Percentiles rank a stretch among this genome's conserved stretches.
These are phyloP conservation scores for Phytophthora pluvialis DNA, from an alignment of 352 stramenopile genomes.

Conservation along the genomic window DNA sequence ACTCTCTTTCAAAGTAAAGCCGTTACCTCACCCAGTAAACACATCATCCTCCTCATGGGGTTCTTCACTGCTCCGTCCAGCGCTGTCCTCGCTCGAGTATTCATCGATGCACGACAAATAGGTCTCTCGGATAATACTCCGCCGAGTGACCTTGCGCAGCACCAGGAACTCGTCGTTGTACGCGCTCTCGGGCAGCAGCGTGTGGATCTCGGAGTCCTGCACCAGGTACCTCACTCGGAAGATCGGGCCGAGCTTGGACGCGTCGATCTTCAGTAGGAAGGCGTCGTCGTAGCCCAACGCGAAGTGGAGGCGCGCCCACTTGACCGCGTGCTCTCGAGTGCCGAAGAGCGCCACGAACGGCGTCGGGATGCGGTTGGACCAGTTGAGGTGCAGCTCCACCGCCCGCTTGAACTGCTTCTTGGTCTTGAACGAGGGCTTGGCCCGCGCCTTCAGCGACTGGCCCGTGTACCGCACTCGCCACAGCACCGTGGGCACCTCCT, in stretches of 20 bases:
- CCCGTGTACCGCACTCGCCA: conserved; percentile 30
- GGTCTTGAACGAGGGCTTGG: conserved; percentile 27
- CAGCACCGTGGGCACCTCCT: conserved; percentile 17
- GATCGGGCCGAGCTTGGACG: conserved; percentile 16
- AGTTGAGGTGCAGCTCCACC: conserved; percentile 25
- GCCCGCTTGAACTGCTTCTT: conserved; percentile 25
- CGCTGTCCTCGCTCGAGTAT: conserved; percentile 11
- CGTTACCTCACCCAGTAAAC: conserved; percentile 4
- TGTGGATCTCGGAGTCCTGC: conserved; percentile 14
- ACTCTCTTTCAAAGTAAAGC: not conserved
- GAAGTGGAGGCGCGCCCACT: conserved; percentile 21
- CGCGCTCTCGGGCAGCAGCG: conserved; percentile 2
- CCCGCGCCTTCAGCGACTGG: conserved; percentile 22
- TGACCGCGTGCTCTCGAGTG: conserved; percentile 8
- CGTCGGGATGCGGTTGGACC: conserved; percentile 20
- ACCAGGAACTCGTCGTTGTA: conserved; percentile 30
- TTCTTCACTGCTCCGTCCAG: conserved; percentile 9
- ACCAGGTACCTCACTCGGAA: conserved; percentile 22
- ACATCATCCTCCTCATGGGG: conserved; percentile 10
- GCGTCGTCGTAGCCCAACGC: conserved; percentile 30
- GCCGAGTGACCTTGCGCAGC: conserved; percentile 13
- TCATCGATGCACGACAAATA: conserved; percentile 22
- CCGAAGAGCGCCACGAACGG: conserved; percentile 27
- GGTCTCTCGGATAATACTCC: conserved; percentile 27
- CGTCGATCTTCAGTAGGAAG: conserved; percentile 24